Percentiles rank a stretch among this genome's conserved stretches.
Evolutionary conservation across 176 grass and related monocot genomes (phyloP).

Genomic region (Eleusine coracana): DNA sequence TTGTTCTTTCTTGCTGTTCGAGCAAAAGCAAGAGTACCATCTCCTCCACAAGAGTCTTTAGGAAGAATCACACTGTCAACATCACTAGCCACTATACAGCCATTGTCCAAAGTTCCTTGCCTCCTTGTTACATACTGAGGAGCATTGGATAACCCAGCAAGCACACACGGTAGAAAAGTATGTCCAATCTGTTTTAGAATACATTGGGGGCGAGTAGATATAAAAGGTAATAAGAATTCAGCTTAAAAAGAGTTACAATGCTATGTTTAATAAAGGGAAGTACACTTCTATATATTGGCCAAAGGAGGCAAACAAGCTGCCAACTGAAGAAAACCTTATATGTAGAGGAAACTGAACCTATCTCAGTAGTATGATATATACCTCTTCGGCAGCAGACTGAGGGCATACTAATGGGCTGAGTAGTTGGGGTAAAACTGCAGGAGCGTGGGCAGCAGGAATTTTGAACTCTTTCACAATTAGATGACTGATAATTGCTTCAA

Average conservation of each 20-base stretch:
- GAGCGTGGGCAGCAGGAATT: constrained; percentile 93
- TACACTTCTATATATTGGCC: not conserved
- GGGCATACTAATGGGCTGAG: constrained; percentile 65
- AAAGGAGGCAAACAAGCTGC: not conserved
- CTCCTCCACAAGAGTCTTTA: constrained; percentile 77
- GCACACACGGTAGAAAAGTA: constrained; percentile 92
- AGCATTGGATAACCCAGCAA: constrained; percentile 80
- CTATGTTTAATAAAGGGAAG: not conserved
- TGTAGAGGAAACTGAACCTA: constrained; percentile 1
- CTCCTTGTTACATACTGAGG: constrained; percentile 72
- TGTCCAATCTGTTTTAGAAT: constrained; percentile 72
- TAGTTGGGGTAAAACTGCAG: constrained; percentile 60
- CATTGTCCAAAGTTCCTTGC: constrained; percentile 37
- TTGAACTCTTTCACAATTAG: constrained; percentile 89
- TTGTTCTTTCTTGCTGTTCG: constrained; percentile 57
- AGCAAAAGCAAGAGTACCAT: constrained; percentile 83
- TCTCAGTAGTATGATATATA: not conserved
- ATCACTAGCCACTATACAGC: constrained; percentile 65
- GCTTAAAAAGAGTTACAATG: not conserved
- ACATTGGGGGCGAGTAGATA: constrained; percentile 4
- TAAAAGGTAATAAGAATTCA: not conserved
- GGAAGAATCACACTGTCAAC: constrained; percentile 91
- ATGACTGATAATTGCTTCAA: constrained; percentile 93
- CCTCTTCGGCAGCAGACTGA: constrained; percentile 94
- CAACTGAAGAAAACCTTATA: constrained; percentile 4